phyloP scores from a whole-genome alignment of 768 basidiomycete species.

The Rhodotorula babjevae region DNA sequence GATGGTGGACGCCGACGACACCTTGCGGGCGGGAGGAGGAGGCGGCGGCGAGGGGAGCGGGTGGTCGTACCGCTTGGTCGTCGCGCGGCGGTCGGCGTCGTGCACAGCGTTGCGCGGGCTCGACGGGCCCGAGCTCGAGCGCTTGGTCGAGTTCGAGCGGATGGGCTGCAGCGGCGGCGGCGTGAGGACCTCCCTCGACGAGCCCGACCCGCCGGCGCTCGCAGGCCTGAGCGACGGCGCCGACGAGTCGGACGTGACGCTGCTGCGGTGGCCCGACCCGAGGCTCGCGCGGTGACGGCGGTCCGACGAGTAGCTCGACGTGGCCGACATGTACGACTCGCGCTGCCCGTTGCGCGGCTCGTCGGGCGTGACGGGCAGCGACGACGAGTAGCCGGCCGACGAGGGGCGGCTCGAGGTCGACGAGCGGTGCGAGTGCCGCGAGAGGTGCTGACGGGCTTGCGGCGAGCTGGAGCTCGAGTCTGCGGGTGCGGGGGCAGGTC shows the following conservation, averaged over 20 bases:
- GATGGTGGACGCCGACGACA: neutral
- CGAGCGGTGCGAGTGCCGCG: conserved; percentile 3
- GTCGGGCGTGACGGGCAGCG: neutral
- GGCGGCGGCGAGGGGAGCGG: conserved; percentile 11
- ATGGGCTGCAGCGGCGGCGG: conserved; percentile 5
- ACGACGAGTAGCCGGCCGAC: neutral
- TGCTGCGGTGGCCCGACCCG: conserved; percentile 14
- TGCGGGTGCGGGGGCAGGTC: neutral
- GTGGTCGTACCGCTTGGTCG: conserved; percentile 13
- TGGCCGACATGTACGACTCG: conserved; percentile 18
- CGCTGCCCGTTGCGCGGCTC: neutral
- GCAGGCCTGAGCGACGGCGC: conserved; percentile 6
- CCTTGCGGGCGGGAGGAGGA: neutral
- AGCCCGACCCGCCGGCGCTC: neutral
- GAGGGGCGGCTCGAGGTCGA: neutral
- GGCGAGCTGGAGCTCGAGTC: neutral
- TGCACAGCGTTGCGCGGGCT: neutral
- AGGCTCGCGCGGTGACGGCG: conserved; percentile 13
- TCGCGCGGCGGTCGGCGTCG: conserved; percentile 22
- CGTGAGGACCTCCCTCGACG: neutral
- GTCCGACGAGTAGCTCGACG: conserved; percentile 16
- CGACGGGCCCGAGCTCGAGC: neutral
- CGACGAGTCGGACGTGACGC: conserved; percentile 30
- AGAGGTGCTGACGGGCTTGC: neutral
- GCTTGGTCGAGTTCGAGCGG: neutral